A percentile compares a stretch with the other conserved stretches of the same genome.
Evolutionary conservation across 2,329 filamentous ascomycete species (phyloP).

Genomic region (Fusarium sp.): DNA sequence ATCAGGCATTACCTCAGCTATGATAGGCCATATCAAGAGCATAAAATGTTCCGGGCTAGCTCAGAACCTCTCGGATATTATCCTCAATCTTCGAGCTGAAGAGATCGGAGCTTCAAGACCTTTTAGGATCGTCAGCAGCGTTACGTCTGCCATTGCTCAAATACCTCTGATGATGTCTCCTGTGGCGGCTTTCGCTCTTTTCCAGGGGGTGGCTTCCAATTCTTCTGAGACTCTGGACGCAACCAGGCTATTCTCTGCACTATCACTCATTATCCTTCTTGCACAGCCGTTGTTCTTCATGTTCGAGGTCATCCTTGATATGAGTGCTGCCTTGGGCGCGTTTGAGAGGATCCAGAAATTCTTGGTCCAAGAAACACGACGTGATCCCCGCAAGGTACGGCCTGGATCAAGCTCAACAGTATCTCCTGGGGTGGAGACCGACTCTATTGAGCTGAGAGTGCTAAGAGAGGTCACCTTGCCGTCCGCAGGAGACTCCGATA

Average conservation of each 20-base stretch:
- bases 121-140: constrained; percentile 50
- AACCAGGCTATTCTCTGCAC: constrained; percentile 54
- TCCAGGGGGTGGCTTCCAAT: constrained; percentile 45
- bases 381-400: constrained; percentile 40
- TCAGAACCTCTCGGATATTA: constrained; percentile 45
- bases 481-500: no score
- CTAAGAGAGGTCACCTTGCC: background rate
- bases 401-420: background rate
- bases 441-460: constrained; percentile 3
- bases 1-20: constrained; percentile 46
- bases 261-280: constrained; percentile 56
- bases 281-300: constrained; percentile 53
- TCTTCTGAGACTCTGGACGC: constrained; percentile 48
- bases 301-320: constrained; percentile 52
- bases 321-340: constrained; percentile 54
- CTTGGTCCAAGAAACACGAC: constrained; percentile 43
- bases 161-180: constrained; percentile 51
- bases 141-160: constrained; percentile 52
- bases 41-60: constrained; percentile 56
- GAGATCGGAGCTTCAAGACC: constrained; percentile 52
- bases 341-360: constrained; percentile 56
- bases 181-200: constrained; percentile 54
- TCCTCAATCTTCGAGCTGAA: constrained; percentile 48
- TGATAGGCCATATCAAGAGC: constrained; percentile 56
- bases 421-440: background rate